Evolutionary conservation across 1,284 basidiomycete genomes (phyloP), one percentile per base, ranked within the genome.

Genomic region (Ceratobasidium sp.): DNA sequence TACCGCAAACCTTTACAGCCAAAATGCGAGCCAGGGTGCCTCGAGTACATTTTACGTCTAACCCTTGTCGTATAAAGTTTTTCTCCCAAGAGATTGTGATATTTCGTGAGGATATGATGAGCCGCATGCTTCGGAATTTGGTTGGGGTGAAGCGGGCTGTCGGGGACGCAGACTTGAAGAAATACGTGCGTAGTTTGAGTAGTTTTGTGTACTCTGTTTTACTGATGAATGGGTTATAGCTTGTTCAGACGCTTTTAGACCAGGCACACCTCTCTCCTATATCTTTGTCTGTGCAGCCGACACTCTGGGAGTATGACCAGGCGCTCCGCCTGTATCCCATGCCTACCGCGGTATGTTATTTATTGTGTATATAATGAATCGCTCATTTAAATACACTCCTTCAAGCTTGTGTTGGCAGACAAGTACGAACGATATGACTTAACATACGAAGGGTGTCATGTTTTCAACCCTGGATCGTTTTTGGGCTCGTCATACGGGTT

Each of bases 381-480:
- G 47, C 47, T 14, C 0, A 75, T 22, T 78, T 79, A 62, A 63
- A 64, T 19, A n/a, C 48, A 51, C 36, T 75, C 47, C 69, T 51
- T 59, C 14, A 79, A 97, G 95, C 86, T 98, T 27, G 88, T 99
- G n/a, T 87, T 99, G 14, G 98, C 98, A 0, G 98, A 99, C 84
- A 96, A 93, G 82, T 99, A 98, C 82, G 97, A 99, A 80, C 89
- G 94, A 47, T 99, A 95, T 82, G 96, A 98, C 80, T 87, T 99
- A 78, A 99, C 97, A 0, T 99, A 99, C 81, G 97, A 97, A 77
- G 96, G 95, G 6, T 99, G 98, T 80, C 97, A 99, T 83, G 98
- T 99, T 36, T 96, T 99, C 86, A 99, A 99, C 82, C 98, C 98
- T 0, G 97, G 98, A 15, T 90, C 91, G 67, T 96, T 97, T 80